Evolutionary conservation across 2,329 filamentous ascomycete genomes (phyloP), one percentile per base, ranked within the genome.

Genomic region (Epichloe glyceriae): DNA sequence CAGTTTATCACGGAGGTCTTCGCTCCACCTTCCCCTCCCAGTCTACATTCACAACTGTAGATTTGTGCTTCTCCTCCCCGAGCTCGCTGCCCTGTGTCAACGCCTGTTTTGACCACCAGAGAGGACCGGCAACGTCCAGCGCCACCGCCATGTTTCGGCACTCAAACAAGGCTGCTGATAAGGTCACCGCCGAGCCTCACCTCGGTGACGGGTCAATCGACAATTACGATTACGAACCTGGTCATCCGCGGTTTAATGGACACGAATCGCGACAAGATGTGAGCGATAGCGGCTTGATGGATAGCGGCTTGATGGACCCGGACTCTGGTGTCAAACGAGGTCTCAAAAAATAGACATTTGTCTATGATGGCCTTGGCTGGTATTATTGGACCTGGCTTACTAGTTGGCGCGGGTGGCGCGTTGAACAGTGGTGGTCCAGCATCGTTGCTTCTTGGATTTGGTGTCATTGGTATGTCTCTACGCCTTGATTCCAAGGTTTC

Each of bases 361-460:
- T 78, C 73, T 53, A 85, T 86, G 75, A 79, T 80, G 76, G 77
- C 77, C 5, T 63, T 80, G 56, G 82, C 74, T 55, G 80, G 70
- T 59, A 83, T 72, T 68, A 80, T 76, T 53, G 85, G 86, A 0
- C 83, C 85, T 4, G 85, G 85, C 20, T 70, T 89, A 40, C 73
- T 89, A 3, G 80, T 88, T 50, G 85, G 85, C 15, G 76, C 82
- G 2, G 85, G 86, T 37, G 79, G 82, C 45, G 85, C 85, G 0
- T 69, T 90, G 22, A 72, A 76, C 12, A 77, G 73, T 41, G 85
- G 84, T 50, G 86, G 86, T 0, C 85, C 86, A 15, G 85, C 83
- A 0, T 80, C 83, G 0, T 67, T 88, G 46, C 64, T 89, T 37
- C 87, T 89, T 60, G 85, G 85, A 1, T 90, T 89, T 56, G 78